Evolutionary conservation across 305 asterid species (phyloP).

Genomic region (Fraxinus angustifolia): DNA sequence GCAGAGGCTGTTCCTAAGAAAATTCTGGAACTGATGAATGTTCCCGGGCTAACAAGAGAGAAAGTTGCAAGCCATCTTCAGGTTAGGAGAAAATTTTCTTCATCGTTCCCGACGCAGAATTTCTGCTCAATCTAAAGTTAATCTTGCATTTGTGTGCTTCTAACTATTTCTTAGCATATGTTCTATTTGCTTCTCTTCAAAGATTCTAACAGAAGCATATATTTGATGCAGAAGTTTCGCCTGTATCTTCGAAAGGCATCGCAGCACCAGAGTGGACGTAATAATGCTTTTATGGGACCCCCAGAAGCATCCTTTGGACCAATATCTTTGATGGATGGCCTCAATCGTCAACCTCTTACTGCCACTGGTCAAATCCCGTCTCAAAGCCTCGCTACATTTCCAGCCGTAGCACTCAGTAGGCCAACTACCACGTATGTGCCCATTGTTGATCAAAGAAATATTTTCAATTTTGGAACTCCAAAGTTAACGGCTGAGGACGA

Average conservation of each 20-base stretch:
- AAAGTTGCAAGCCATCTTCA: constrained; percentile 95
- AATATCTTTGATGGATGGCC: constrained; percentile 34
- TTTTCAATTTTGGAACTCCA: constrained; percentile 68
- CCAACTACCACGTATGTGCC: constrained; percentile 31
- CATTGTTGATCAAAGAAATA: constrained; percentile 54
- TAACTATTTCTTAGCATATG: background rate
- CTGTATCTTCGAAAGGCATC: constrained; percentile 74
- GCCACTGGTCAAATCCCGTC: constrained; percentile 64
- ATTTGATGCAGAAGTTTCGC: constrained; percentile 68
- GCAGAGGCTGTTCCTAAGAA: background rate
- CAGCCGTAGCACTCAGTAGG: constrained; percentile 57
- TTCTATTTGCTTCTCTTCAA: background rate
- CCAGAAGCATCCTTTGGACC: constrained; percentile 49
- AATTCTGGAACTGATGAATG: background rate
- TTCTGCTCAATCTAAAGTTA: background rate
- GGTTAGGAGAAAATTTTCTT: constrained; percentile 33
- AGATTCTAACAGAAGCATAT: background rate
- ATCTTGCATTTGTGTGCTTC: background rate
- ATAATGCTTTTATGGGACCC: constrained; percentile 51
- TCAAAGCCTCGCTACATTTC: constrained; percentile 68
- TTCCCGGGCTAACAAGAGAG: constrained; percentile 28
- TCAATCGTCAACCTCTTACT: constrained; percentile 75
- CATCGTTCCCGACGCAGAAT: background rate
- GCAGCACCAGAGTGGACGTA: constrained; percentile 55
- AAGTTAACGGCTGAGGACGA: constrained; percentile 44